Conservation (phyloP, 305 asterid genomes). For the Ruellia speciosa region DNA sequence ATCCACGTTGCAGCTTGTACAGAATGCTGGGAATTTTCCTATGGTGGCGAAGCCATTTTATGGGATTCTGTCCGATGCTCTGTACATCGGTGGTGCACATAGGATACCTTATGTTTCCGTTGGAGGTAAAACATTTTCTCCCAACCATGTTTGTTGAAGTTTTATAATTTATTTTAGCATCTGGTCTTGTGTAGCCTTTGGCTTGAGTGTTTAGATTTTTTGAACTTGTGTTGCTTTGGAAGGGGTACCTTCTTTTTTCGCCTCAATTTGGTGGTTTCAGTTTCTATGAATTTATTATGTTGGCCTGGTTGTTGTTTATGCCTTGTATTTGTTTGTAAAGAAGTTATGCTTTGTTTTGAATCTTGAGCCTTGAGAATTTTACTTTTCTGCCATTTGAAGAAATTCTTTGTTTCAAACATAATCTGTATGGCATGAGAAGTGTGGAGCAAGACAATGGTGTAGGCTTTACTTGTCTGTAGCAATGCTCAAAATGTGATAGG, state of each 20-base stretch:
- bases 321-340: background rate
- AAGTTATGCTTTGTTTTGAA: slow-evolving; percentile 2
- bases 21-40: slow-evolving; percentile 57
- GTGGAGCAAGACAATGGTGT: slow-evolving; percentile 20
- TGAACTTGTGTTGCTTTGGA: background rate
- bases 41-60: slow-evolving; percentile 84
- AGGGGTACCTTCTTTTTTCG: background rate
- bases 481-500: background rate
- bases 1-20: slow-evolving; percentile 69
- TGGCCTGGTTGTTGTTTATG: slow-evolving; percentile 1
- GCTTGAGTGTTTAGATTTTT: too few species aligned
- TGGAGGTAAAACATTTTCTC: slow-evolving; percentile 44
- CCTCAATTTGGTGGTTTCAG: slow-evolving; percentile 10
- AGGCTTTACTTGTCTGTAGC: background rate
- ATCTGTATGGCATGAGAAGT: slow-evolving; percentile 10
- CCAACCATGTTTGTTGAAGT: too few species aligned
- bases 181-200: too few species aligned
- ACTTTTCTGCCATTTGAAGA: slow-evolving; percentile 22
- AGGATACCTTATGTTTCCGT: slow-evolving; percentile 73
- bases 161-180: too few species aligned
- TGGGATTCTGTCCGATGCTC: slow-evolving; percentile 81
- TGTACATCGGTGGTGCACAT: slow-evolving; percentile 67
- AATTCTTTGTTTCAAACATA: slow-evolving; percentile 6
- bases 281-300: slow-evolving; percentile 10
- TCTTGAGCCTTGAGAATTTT: slow-evolving; percentile 9